These are phyloP conservation scores for Aspergillus piperis DNA, from an alignment of 2,329 filamentous ascomycete genomes.

Conservation along the genomic window DNA sequence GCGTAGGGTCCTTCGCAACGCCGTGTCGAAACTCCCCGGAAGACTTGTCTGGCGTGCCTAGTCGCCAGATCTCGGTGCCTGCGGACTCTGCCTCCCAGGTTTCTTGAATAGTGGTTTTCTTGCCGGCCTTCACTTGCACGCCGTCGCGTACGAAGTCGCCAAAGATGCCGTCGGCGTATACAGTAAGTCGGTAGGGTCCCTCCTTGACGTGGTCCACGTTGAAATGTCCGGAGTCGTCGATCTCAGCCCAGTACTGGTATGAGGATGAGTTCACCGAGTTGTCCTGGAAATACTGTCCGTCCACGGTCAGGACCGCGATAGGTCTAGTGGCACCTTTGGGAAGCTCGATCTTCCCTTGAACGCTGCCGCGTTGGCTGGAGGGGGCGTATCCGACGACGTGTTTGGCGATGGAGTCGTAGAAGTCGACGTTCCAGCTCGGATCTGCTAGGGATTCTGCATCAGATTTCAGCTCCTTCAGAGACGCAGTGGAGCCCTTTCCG, in stretches of 20 bases:
- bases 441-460: slow-evolving; percentile 58
- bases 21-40: slow-evolving; percentile 64
- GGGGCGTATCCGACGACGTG: slow-evolving; percentile 62
- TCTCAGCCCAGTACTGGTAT: slow-evolving; percentile 64
- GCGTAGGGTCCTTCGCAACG: slow-evolving; percentile 49
- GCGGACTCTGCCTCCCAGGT: slow-evolving; percentile 58
- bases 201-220: slow-evolving; percentile 57
- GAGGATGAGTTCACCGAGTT: slow-evolving; percentile 58
- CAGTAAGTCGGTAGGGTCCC: slow-evolving; percentile 62
- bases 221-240: slow-evolving; percentile 51
- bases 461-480: slow-evolving; percentile 51
- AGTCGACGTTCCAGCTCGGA: slow-evolving; percentile 58
- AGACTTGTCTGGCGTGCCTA: slow-evolving; percentile 64
- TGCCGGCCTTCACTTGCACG: slow-evolving; percentile 47
- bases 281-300: slow-evolving; percentile 59
- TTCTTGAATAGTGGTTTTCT: slow-evolving; percentile 40
- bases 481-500: slow-evolving; percentile 46
- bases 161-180: slow-evolving; percentile 65
- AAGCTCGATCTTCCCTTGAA: slow-evolving; percentile 54
- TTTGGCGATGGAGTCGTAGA: slow-evolving; percentile 64
- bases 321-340: slow-evolving; percentile 55
- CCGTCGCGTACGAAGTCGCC: slow-evolving; percentile 60
- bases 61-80: slow-evolving; percentile 62
- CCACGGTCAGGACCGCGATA: slow-evolving; percentile 58
- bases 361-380: slow-evolving; percentile 53